phyloP scores from a whole-genome alignment of 768 basidiomycete genomes.

The Calocera viscosa region DNA sequence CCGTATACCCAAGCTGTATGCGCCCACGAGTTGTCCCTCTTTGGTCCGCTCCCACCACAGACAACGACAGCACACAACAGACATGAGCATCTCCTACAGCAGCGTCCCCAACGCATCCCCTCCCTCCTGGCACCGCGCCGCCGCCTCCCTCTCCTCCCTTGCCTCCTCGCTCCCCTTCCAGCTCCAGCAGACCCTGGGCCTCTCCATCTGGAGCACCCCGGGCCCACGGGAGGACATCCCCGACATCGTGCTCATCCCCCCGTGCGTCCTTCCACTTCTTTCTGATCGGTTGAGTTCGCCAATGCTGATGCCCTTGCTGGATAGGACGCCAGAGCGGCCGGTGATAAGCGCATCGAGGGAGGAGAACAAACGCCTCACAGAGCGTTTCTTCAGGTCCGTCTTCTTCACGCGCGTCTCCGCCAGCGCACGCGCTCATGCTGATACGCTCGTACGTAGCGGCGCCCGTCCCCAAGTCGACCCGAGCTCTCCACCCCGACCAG shows the following conservation, averaged over 20 bases:
- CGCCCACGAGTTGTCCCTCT: too few species aligned
- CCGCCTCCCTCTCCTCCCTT: background rate
- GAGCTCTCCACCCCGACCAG: background rate
- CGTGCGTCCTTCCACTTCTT: background rate
- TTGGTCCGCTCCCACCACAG: background rate
- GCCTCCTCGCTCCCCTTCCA: background rate
- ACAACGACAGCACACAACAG: background rate
- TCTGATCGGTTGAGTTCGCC: background rate
- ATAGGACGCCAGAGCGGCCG: background rate
- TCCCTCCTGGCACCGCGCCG: background rate
- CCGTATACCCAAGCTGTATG: too few species aligned
- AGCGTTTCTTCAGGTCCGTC: background rate
- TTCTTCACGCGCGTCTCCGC: background rate
- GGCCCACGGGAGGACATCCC: background rate
- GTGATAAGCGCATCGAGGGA: background rate
- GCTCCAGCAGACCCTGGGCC: background rate
- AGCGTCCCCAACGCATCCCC: background rate
- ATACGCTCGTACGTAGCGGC: background rate
- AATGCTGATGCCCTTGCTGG: background rate
- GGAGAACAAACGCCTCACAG: background rate
- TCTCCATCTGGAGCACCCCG: background rate
- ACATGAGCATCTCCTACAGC: background rate
- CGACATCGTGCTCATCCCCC: background rate
- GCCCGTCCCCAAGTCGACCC: background rate
- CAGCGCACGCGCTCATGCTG: background rate